Evolutionary conservation across 371 early-diverging fungal species (phyloP), one percentile per base, ranked within the genome.

Genomic region (Vairimorpha apis): DNA sequence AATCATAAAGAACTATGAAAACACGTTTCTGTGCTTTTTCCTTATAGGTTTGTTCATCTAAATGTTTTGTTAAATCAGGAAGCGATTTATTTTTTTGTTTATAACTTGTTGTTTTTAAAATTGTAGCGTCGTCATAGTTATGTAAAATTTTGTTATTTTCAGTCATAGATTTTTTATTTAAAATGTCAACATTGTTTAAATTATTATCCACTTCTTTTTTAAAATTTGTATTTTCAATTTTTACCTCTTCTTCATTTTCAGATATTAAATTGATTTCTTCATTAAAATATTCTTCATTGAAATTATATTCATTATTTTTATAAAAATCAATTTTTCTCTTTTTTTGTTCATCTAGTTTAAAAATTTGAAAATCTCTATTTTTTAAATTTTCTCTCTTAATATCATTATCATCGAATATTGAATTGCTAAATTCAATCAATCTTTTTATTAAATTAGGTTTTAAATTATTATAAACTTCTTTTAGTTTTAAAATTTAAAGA

Each of bases 1-100:
- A 33, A 29, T 74, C 60, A 30, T 44, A 74, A n/a, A 74, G 44
- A 1, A 43, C 23, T 12, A 47, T 25, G 51, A 70, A 70, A 30
- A 70, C 70, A 16, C 62, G 21, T 29, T 44, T 5, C n/a, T 62
- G 47, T 30, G 60, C 60, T 14, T 3, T 8, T 3, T 60, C 37
- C 21, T 38, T 32, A 37, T 47, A 47, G 4, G 49, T 12, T 12
- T 4, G 3, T 18, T 47, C 18, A 12, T 37, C 12, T 7, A 37
- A 7, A 18, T 14, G 49, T 47, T 14, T 21, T 3, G 14, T 47
- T 47, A 47, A 47, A 47, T 53, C 55, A 25, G 55, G 55, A 27
- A 53, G 55, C 4, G 27, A 27, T 53, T 5, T 29, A 25, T 53
- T 53, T 25, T 25, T 8, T 27, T 53, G 55, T 53, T 5, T 25